Evolutionary conservation across 148 eudicot genomes (phyloP).

Genomic region (Rheum nobile): DNA sequence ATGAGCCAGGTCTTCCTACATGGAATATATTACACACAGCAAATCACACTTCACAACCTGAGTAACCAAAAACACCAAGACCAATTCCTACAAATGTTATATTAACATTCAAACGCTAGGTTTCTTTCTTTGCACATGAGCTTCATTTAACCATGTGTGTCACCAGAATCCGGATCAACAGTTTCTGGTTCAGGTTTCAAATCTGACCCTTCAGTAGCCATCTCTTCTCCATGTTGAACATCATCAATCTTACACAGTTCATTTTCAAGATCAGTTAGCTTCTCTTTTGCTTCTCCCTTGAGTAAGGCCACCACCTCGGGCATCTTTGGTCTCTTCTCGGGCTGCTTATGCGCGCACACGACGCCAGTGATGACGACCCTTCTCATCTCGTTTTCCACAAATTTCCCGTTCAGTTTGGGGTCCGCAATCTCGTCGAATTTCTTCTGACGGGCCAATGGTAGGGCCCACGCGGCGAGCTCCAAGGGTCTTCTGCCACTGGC

Average conservation of each 20-base stretch:
- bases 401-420: conserved; percentile 51
- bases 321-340: conserved; percentile 83
- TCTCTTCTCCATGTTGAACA: conserved; percentile 14
- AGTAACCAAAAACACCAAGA: not conserved
- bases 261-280: conserved; percentile 38
- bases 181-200: not conserved
- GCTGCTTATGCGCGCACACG: conserved; percentile 46
- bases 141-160: not conserved
- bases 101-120: not conserved
- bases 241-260: conserved; percentile 28
- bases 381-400: conserved; percentile 54
- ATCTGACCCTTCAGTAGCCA: not conserved
- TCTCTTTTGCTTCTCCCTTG: conserved; percentile 60
- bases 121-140: conserved; percentile 1
- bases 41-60: not conserved
- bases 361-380: conserved; percentile 48
- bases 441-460: conserved; percentile 51
- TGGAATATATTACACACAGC: not conserved
- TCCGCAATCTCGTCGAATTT: conserved; percentile 64
- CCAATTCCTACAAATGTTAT: not conserved
- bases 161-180: not conserved
- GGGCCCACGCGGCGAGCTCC: conserved; percentile 70
- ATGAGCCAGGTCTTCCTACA: not conserved
- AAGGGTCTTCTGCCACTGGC: conserved; percentile 72
- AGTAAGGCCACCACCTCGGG: conserved; percentile 62